Evolutionary conservation across 495 filamentous ascomycete species (phyloP).

Genomic region (Aspergillus heteromorphus): DNA sequence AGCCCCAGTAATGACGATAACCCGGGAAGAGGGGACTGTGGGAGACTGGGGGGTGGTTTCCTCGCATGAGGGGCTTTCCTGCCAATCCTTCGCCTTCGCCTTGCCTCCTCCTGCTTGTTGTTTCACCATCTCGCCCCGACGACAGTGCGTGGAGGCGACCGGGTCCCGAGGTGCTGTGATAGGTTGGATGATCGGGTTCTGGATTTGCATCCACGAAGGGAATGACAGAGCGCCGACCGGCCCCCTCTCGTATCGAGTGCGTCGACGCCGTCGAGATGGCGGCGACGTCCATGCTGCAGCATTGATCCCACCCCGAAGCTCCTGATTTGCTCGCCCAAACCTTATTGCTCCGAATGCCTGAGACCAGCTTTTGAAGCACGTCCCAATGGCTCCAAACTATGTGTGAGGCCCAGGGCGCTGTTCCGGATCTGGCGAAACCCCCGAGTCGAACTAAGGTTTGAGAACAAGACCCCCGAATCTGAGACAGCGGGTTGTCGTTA

Average conservation of each 20-base stretch:
- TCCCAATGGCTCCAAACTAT: slow-evolving; percentile 7
- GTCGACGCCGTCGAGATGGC: neutral
- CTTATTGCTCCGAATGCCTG: slow-evolving; percentile 6
- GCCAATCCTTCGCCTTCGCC: neutral
- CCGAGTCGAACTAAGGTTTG: slow-evolving; percentile 17
- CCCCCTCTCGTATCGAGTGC: neutral
- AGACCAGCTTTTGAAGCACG: slow-evolving; percentile 9
- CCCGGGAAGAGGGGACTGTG: slow-evolving; percentile 4
- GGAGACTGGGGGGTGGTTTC: neutral
- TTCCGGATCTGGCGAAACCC: slow-evolving; percentile 19
- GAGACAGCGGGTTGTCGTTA: slow-evolving; percentile 6
- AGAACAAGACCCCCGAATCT: slow-evolving; percentile 6
- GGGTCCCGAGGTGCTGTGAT: neutral
- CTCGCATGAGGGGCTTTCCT: neutral
- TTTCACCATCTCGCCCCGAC: neutral
- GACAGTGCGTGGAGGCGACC: neutral
- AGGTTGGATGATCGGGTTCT: neutral
- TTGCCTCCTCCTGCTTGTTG: neutral
- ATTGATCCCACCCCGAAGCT: slow-evolving; percentile 5
- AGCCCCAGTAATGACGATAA: neutral
- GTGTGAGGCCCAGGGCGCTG: slow-evolving; percentile 7
- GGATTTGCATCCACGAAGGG: neutral
- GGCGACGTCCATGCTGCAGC: slow-evolving; percentile 1
- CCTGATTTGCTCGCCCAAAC: slow-evolving; percentile 11
- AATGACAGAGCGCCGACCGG: neutral